A percentile compares a stretch with the other conserved stretches of the same genome.
These are phyloP conservation scores for Serpula lacrymans DNA, from an alignment of 768 basidiomycete genomes.

Conservation along the genomic window DNA sequence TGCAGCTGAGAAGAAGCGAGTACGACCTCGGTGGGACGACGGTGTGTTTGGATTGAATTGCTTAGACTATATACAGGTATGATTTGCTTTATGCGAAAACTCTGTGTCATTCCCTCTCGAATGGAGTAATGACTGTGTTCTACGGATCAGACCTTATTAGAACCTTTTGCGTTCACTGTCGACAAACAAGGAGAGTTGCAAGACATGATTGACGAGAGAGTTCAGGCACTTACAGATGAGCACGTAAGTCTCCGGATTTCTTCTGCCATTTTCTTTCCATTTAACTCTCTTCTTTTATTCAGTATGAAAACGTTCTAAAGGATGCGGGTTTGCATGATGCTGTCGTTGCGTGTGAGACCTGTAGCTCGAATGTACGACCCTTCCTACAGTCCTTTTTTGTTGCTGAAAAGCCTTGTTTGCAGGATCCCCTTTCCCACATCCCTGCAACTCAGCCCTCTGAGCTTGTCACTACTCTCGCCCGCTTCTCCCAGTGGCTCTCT, in stretches of 20 bases:
- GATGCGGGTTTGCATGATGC: conserved; percentile 26
- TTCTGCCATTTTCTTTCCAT: background rate
- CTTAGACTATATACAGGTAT: conserved; percentile 75
- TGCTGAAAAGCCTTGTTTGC: background rate
- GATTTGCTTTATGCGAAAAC: conserved; percentile 14
- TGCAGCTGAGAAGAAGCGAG: conserved; percentile 59
- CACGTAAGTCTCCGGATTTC: conserved; percentile 56
- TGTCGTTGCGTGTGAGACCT: conserved; percentile 17
- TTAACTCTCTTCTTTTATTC: background rate
- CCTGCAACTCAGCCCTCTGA: conserved; percentile 61
- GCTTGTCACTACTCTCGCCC: conserved; percentile 58
- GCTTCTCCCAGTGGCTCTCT: conserved; percentile 85
- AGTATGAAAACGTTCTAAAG: conserved; percentile 21
- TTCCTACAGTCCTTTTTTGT: conserved; percentile 10
- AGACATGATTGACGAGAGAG: conserved; percentile 55
- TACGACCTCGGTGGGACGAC: conserved; percentile 70
- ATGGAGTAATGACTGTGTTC: conserved; percentile 3
- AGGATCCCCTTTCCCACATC: conserved; percentile 76
- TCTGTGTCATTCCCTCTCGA: no score
- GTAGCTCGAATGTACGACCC: conserved; percentile 26
- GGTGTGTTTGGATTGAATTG: conserved; percentile 86
- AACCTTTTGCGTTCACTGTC: conserved; percentile 64
- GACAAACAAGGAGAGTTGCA: conserved; percentile 59
- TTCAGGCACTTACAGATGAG: conserved; percentile 66
- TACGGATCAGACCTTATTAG: conserved; percentile 52